A percentile compares a stretch with the other conserved stretches of the same genome.
Conservation (phyloP, 1,284 basidiomycete species). For the Austropuccinia psidii region DNA sequence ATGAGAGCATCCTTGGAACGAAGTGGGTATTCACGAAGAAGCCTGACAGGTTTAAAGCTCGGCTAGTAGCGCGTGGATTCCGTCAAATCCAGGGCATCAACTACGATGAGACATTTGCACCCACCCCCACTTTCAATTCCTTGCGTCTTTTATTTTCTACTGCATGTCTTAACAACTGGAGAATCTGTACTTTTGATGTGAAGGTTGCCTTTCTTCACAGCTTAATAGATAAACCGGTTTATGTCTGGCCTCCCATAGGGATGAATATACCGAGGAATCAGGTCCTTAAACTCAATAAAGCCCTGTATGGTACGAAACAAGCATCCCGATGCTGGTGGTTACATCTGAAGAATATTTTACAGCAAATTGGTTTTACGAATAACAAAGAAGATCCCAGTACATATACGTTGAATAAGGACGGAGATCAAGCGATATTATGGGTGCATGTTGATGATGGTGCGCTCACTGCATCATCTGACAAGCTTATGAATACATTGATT, state of each 20-base stretch:
- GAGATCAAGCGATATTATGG: not conserved
- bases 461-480: not conserved
- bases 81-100: not conserved
- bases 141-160: not conserved
- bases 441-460: not conserved
- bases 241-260: not conserved
- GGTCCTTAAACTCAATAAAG: not conserved
- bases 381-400: not conserved
- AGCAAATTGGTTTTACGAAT: not conserved
- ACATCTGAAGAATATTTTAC: not conserved
- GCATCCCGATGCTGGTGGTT: not conserved
- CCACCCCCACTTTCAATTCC: not conserved
- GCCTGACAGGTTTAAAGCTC: not conserved
- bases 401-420: not conserved
- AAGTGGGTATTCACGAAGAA: not conserved
- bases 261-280: not conserved
- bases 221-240: not conserved
- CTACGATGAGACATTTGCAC: not conserved
- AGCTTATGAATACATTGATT: not conserved
- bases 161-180: not conserved
- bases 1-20: no score
- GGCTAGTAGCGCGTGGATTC: not conserved
- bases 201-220: slow-evolving; percentile 1
- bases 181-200: not conserved
- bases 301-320: no score